Conservation (phyloP, 495 filamentous ascomycete genomes). For the Hamigera avellanea region DNA sequence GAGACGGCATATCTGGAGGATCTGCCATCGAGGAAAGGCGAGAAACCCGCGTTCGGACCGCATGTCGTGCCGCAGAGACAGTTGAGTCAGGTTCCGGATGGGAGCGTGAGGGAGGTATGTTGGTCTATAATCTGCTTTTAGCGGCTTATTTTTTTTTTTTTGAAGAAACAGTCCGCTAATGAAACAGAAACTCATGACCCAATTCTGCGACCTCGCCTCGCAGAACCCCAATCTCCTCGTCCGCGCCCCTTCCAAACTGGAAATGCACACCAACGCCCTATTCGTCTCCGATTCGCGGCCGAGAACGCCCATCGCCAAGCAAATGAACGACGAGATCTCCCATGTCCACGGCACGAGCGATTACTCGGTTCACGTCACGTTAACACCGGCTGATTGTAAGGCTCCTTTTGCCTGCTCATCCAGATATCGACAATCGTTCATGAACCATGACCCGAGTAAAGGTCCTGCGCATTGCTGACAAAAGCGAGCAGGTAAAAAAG, state of each 20-base stretch:
- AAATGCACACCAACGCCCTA: conserved; percentile 19
- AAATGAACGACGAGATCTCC: conserved; percentile 53
- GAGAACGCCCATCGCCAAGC: conserved; percentile 6
- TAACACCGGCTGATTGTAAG: conserved; percentile 61
- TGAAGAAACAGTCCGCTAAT: too few species aligned
- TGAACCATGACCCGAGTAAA: too few species aligned
- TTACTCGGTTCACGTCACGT: conserved; percentile 59
- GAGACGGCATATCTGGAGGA: conserved; percentile 2
- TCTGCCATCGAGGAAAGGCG: conserved; percentile 4
- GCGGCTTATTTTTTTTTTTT: neutral
- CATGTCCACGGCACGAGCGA: conserved; percentile 63
- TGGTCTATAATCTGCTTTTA: neutral
- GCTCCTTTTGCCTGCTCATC: neutral
- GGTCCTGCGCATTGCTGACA: neutral
- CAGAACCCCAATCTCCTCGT: conserved; percentile 23
- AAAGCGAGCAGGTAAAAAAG: conserved; percentile 41
- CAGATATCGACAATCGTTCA: neutral
- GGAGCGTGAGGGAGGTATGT: conserved; percentile 18
- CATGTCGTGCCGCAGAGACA: conserved; percentile 28
- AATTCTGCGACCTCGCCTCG: conserved; percentile 13
- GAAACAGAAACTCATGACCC: conserved; percentile 15
- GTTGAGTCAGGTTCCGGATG: conserved; percentile 15
- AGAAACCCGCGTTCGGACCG: conserved; percentile 16
- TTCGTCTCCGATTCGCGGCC: conserved; percentile 16
- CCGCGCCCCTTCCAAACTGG: conserved; percentile 13